A percentile compares a stretch with the other conserved stretches of the same genome.
These are phyloP conservation scores for Sporothrix mexicana DNA, from an alignment of 2,329 filamentous ascomycete genomes.

Conservation along the genomic window DNA sequence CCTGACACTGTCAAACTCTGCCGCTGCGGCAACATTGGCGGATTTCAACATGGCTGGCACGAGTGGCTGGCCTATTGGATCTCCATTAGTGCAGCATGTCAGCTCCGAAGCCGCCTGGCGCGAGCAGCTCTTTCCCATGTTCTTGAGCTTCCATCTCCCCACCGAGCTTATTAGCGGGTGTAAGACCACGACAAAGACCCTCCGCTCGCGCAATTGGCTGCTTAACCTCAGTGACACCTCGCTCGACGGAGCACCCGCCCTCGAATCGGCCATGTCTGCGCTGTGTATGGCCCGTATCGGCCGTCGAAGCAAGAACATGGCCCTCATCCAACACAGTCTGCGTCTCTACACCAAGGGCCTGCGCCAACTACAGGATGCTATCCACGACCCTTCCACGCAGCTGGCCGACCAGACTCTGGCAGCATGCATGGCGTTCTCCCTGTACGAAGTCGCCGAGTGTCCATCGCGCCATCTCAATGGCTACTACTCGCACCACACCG, in stretches of 20 bases:
- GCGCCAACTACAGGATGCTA: constrained; percentile 34
- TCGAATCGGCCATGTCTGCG: constrained; percentile 34
- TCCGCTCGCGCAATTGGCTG: constrained; percentile 37
- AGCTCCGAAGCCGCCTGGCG: constrained; percentile 34
- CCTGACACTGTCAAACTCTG: not conserved
- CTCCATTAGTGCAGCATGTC: constrained; percentile 18
- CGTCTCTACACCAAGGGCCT: constrained; percentile 35
- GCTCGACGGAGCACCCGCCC: constrained; percentile 29
- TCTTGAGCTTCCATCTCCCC: constrained; percentile 35
- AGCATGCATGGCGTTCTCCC: constrained; percentile 37
- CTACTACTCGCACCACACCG: constrained; percentile 38
- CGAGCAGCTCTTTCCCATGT: constrained; percentile 37
- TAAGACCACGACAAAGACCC: not conserved
- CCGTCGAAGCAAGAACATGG: constrained; percentile 26
- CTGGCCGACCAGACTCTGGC: constrained; percentile 38
- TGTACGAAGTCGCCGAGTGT: constrained; percentile 40
- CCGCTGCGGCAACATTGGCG: not conserved
- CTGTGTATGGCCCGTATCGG: constrained; percentile 37
- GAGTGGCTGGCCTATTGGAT: not conserved
- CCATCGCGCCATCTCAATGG: constrained; percentile 32
- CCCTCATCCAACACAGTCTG: constrained; percentile 37
- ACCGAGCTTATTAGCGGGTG: constrained; percentile 25
- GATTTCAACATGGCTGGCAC: not conserved
- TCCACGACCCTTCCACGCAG: constrained; percentile 30
- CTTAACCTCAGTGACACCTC: constrained; percentile 31